Base-by-base conservation (phyloP, 2,329 filamentous ascomycete species). In the Colletotrichum eremochloae region DNA sequence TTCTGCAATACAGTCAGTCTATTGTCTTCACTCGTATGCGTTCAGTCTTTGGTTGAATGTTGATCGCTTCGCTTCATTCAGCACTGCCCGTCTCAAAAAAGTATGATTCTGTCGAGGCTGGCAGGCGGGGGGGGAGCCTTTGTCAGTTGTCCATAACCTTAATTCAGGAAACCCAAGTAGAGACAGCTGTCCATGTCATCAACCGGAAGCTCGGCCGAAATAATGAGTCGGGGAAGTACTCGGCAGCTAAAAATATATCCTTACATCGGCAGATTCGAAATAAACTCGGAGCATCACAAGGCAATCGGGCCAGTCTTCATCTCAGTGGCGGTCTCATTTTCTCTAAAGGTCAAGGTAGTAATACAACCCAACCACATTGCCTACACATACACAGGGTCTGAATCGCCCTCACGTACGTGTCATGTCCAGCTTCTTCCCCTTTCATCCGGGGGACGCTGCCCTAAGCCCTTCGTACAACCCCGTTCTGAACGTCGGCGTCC, bases 271-370 rank as follows among this genome's bases (percentile, higher is more conserved):
- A 20, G 42, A 44, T 38, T 4, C 33, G 24, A 24, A 36, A 40
- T 40, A 1, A 2, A 2, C 6, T 15, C 20, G 4, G 2, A 29
- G 18, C 48, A 7, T 53, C 44, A 46, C 44, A n/a, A 44, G 8
- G 11, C 36, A 62, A 15, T 29, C 29, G 31, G 5, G 3, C 5
- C 24, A 44, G 48, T 20, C 24, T 33, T 46, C 20, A 48, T 61
- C 31, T 61, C 40, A 33, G 56, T 33, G 60, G 46, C 48, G 63
- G 53, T 48, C 61, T 33, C 55, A 65, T 62, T 71, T 50, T 66
- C 48, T 57, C 44, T 46, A n/a, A 60, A 48, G 46, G 38, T 24
- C n/a, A 64, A 57, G 55, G 56, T 71, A 71, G 31, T 67, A 50
- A 70, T 71, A 71, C 68, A 71, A 38, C n/a, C 44, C 20, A 18